These are phyloP conservation scores for Nakazawaea siamensis DNA, from an alignment of 805 yeast genomes.

Conservation along the genomic window DNA sequence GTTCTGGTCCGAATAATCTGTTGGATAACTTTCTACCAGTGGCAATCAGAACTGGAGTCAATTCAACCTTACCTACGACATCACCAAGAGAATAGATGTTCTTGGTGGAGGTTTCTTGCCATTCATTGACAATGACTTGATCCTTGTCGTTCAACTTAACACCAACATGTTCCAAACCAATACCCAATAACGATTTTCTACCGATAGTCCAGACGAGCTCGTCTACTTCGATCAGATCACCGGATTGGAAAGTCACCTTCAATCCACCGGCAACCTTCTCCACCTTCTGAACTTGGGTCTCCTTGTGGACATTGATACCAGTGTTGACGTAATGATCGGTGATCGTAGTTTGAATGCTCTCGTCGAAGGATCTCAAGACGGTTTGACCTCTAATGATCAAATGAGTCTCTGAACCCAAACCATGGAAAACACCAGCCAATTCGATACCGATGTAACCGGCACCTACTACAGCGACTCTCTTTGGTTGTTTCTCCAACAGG, in stretches of 20 bases:
- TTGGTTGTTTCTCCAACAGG: conserved; percentile 72
- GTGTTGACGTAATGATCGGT: conserved; percentile 73
- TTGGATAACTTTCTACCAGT: conserved; percentile 93
- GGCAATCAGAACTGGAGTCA: conserved; percentile 98
- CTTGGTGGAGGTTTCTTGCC: conserved; percentile 68
- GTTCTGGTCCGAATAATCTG: conserved; percentile 79
- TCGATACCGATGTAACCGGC: conserved; percentile 98
- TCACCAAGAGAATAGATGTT: conserved; percentile 87
- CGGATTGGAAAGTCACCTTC: conserved; percentile 36
- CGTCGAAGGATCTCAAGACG: conserved; percentile 83
- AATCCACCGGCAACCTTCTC: conserved; percentile 42
- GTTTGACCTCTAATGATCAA: conserved; percentile 87
- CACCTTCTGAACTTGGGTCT: conserved; percentile 40
- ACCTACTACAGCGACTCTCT: conserved; percentile 90
- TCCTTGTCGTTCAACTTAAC: conserved; percentile 52
- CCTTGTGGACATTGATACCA: conserved; percentile 77
- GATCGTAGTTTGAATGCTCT: conserved; percentile 65
- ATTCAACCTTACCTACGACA: conserved; percentile 84
- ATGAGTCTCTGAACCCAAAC: conserved; percentile 80
- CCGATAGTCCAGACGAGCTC: conserved; percentile 91
- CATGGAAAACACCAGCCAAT: conserved; percentile 88
- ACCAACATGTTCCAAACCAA: conserved; percentile 73
- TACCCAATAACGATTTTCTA: conserved; percentile 64
- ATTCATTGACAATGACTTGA: conserved; percentile 77
- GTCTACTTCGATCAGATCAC: conserved; percentile 55